phyloP scores from a whole-genome alignment of 2,329 filamentous ascomycete species.

The Teratosphaeria viscida region DNA sequence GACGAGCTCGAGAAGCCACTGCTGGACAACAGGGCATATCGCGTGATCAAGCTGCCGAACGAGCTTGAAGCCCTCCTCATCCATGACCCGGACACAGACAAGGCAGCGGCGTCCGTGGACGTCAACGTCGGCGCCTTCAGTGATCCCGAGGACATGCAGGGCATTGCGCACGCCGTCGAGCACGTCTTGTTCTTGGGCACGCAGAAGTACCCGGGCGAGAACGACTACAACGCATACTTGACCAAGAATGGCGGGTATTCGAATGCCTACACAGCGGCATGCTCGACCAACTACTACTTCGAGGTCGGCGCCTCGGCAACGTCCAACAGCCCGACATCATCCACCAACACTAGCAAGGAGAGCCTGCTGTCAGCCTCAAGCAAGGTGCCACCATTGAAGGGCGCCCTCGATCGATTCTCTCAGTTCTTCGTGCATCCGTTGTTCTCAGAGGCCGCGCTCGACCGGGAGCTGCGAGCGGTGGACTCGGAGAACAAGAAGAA shows the following conservation, averaged over 20 bases:
- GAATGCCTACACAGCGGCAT: constrained; percentile 88
- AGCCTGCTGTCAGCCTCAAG: constrained; percentile 12
- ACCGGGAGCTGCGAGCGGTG: constrained; percentile 77
- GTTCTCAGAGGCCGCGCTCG: constrained; percentile 73
- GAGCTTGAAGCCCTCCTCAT: constrained; percentile 84
- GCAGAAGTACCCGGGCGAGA: constrained; percentile 92
- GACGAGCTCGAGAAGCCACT: constrained; percentile 72
- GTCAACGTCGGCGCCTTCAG: constrained; percentile 95
- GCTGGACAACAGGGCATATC: constrained; percentile 76
- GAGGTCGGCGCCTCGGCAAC: constrained; percentile 74
- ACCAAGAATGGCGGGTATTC: constrained; percentile 82
- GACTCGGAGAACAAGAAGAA: constrained; percentile 99
- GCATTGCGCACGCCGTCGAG: constrained; percentile 92
- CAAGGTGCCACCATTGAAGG: constrained; percentile 50
- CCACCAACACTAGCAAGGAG: constrained; percentile 26
- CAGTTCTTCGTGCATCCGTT: constrained; percentile 88
- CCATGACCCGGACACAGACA: constrained; percentile 90
- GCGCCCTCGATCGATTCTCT: constrained; percentile 80
- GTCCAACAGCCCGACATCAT: constrained; percentile 39
- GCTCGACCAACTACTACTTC: constrained; percentile 96
- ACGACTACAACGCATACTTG: constrained; percentile 90
- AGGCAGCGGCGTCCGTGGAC: constrained; percentile 89
- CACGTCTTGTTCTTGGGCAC: constrained; percentile 98
- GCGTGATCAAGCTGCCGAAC: constrained; percentile 76
- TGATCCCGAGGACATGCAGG: constrained; percentile 80